phyloP scores from a whole-genome alignment of 805 yeast species.

The Cyberlindnera xylosilytica region DNA sequence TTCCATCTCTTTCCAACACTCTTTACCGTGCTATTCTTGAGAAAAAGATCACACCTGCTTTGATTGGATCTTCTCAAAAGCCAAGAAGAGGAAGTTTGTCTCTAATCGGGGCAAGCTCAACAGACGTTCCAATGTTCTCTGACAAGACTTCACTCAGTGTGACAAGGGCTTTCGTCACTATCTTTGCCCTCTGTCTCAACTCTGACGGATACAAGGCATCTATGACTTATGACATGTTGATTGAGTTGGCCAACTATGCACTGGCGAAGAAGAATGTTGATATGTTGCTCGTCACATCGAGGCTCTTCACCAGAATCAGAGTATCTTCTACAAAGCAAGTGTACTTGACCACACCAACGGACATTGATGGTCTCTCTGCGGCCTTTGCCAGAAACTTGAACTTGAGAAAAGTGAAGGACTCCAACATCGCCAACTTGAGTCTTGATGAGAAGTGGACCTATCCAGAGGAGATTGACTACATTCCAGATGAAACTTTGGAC shows the following conservation, averaged over 20 bases:
- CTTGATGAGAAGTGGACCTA: slow-evolving; percentile 48
- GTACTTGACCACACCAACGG: slow-evolving; percentile 49
- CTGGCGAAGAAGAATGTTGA: slow-evolving; percentile 34
- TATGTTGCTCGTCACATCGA: slow-evolving; percentile 44
- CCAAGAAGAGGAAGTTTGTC: slow-evolving; percentile 30
- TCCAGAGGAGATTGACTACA: slow-evolving; percentile 53
- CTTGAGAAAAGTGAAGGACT: slow-evolving; percentile 23
- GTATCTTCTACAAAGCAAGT: slow-evolving; percentile 42
- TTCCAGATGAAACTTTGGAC: slow-evolving; percentile 43
- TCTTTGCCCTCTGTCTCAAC: slow-evolving; percentile 25
- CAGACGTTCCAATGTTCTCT: slow-evolving; percentile 4
- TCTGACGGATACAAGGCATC: slow-evolving; percentile 29
- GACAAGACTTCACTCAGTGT: slow-evolving; percentile 18
- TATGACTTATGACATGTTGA: slow-evolving; percentile 24
- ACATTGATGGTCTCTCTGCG: slow-evolving; percentile 65
- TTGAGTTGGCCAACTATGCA: slow-evolving; percentile 34
- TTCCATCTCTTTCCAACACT: slow-evolving; percentile 5
- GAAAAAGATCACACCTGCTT: slow-evolving; percentile 25
- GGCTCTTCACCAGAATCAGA: slow-evolving; percentile 54
- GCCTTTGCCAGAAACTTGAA: slow-evolving; percentile 49
- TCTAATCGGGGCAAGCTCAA: slow-evolving; percentile 1
- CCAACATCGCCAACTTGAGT: slow-evolving; percentile 15
- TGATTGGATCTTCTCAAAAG: slow-evolving; percentile 2
- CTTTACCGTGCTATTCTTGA: slow-evolving; percentile 24
- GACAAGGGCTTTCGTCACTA: slow-evolving; percentile 25